phyloP scores from a whole-genome alignment of 129 eudicot genomes.

The Pulicaria dysenterica region DNA sequence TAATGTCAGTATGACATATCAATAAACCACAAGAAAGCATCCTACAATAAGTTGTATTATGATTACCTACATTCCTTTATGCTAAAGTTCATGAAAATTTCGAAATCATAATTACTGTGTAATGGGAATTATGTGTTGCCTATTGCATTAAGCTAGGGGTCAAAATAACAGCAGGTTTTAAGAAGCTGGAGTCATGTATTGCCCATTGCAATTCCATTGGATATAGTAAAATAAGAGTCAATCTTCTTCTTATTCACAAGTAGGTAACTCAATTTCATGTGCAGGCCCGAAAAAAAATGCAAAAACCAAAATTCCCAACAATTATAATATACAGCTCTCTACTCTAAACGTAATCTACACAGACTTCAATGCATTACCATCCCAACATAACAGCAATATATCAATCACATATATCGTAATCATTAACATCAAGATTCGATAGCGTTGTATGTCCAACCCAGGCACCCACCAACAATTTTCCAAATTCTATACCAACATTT shows the following conservation, averaged over 20 bases:
- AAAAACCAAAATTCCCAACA: constrained; percentile 15
- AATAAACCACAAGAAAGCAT: constrained; percentile 22
- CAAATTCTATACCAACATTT: constrained; percentile 22
- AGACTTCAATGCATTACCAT: constrained; percentile 26
- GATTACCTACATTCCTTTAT: constrained; percentile 16
- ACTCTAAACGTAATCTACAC: constrained; percentile 26
- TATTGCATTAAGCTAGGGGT: background rate
- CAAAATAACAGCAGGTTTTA: constrained; percentile 14
- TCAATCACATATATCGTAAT: background rate
- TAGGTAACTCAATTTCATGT: constrained; percentile 23
- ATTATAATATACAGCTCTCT: constrained; percentile 16
- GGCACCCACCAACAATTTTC: constrained; percentile 18
- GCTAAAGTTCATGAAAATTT: constrained; percentile 10
- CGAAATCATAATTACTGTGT: background rate
- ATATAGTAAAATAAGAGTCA: background rate
- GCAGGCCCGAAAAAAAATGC: constrained; percentile 40
- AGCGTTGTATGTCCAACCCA: background rate
- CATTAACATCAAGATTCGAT: constrained; percentile 10
- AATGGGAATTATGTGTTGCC: background rate
- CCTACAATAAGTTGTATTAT: background rate
- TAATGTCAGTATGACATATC: constrained; percentile 6
- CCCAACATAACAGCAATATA: constrained; percentile 13
- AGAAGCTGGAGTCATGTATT: constrained; percentile 5
- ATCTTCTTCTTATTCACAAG: constrained; percentile 18
- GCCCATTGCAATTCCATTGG: constrained; percentile 2